These are phyloP conservation scores for Pleurotus ostreatus DNA, from an alignment of 768 basidiomycete genomes.

Conservation along the genomic window DNA sequence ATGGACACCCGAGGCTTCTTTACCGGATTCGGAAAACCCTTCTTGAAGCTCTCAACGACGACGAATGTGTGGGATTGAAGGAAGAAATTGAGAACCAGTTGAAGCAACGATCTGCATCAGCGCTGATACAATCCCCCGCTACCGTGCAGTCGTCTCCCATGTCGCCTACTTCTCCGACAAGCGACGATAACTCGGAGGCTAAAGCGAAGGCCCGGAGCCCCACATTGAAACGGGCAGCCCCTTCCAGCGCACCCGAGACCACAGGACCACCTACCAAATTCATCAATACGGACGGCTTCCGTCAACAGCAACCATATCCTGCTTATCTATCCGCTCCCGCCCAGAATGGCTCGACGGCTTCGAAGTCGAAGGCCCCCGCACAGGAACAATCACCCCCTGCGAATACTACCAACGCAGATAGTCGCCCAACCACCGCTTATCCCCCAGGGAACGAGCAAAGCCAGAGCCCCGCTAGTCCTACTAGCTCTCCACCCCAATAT, in stretches of 20 bases:
- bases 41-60: conserved; percentile 51
- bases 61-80: conserved; percentile 51
- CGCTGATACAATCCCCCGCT: neutral
- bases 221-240: conserved; percentile 14
- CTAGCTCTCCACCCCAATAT: conserved; percentile 2
- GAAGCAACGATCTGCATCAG: neutral
- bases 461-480: conserved; percentile 12
- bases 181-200: neutral
- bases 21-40: conserved; percentile 60
- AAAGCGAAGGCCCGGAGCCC: neutral
- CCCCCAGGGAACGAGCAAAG: conserved; percentile 17
- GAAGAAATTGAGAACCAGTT: conserved; percentile 48
- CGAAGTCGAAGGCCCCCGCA: neutral
- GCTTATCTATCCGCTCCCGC: conserved; percentile 3
- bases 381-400: conserved; percentile 5
- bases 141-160: neutral
- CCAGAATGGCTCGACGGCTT: conserved; percentile 1
- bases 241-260: conserved; percentile 11
- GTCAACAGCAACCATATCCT: conserved; percentile 6
- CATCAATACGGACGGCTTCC: neutral
- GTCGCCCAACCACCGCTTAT: conserved; percentile 11
- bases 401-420: conserved; percentile 1
- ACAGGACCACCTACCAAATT: conserved; percentile 6
- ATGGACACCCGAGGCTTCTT: conserved; percentile 55
- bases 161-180: neutral